phyloP scores from a whole-genome alignment of 2,329 filamentous ascomycete genomes.

The Fonsecaea erecta region DNA sequence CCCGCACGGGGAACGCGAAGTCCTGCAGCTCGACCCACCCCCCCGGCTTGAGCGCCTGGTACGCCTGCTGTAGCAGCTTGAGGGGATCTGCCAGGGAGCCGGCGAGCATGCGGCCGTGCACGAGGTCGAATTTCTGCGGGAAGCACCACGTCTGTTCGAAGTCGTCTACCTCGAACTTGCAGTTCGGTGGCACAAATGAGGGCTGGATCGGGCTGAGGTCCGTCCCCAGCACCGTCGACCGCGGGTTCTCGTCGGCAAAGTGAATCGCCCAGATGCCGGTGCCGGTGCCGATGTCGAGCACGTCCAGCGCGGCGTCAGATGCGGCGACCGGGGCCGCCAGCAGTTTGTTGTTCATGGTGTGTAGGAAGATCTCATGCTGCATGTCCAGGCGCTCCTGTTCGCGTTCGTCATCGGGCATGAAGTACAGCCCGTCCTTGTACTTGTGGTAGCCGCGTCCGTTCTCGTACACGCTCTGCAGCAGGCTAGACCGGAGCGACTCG shows the following conservation, averaged over 20 bases:
- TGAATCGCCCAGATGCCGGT: constrained; percentile 30
- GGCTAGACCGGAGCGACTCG: neutral
- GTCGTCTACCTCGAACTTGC: constrained; percentile 63
- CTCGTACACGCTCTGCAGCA: constrained; percentile 18
- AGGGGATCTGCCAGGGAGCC: constrained; percentile 63
- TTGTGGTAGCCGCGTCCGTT: constrained; percentile 26
- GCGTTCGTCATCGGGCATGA: constrained; percentile 41
- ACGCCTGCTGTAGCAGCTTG: constrained; percentile 30
- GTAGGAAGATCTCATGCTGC: constrained; percentile 20
- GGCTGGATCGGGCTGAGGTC: constrained; percentile 40
- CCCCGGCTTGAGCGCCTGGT: constrained; percentile 43
- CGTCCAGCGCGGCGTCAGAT: constrained; percentile 38
- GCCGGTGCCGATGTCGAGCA: constrained; percentile 28
- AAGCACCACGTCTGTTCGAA: constrained; percentile 62
- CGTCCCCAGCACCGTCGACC: constrained; percentile 32
- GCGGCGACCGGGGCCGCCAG: constrained; percentile 16
- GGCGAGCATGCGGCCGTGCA: constrained; percentile 63
- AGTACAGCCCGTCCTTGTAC: constrained; percentile 29
- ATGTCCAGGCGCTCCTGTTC: constrained; percentile 43
- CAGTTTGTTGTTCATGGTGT: constrained; percentile 15
- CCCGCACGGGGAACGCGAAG: constrained; percentile 19
- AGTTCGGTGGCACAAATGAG: constrained; percentile 58
- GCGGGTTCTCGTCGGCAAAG: constrained; percentile 43
- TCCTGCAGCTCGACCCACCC: constrained; percentile 48
- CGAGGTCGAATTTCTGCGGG: constrained; percentile 62